These are phyloP conservation scores for Gonium pectorale DNA, from an alignment of 139 green algal species.

Conservation along the genomic window DNA sequence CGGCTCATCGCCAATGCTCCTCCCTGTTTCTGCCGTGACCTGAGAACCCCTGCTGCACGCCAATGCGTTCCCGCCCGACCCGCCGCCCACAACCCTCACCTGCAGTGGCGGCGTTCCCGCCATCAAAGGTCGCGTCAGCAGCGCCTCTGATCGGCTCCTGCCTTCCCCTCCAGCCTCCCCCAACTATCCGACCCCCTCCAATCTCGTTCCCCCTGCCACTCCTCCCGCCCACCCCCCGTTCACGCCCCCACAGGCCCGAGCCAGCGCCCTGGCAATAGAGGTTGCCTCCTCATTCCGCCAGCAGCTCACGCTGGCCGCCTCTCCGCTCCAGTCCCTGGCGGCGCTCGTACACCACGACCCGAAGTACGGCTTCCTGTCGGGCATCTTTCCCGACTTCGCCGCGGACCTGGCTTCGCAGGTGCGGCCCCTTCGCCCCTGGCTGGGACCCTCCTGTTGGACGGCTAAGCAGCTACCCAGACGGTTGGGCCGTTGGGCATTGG, in stretches of 20 bases:
- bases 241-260: background rate
- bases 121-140: background rate
- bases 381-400: background rate
- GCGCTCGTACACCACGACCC: conserved; percentile 10
- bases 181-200: background rate
- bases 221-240: background rate
- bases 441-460: too few species aligned
- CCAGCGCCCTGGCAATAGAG: background rate
- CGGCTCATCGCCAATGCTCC: too few species aligned
- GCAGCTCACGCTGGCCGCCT: background rate
- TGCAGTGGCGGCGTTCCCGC: too few species aligned
- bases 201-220: background rate
- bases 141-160: too few species aligned
- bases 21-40: too few species aligned
- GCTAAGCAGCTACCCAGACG: too few species aligned
- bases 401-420: background rate
- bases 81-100: too few species aligned
- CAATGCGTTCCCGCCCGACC: too few species aligned
- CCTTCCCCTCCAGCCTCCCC: background rate
- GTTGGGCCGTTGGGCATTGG: background rate
- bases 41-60: background rate
- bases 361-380: background rate
- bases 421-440: too few species aligned
- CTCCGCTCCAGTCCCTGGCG: background rate
- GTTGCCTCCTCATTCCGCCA: background rate